Base-by-base conservation (phyloP, 768 basidiomycete genomes). In the Leccinum barrowsii region DNA sequence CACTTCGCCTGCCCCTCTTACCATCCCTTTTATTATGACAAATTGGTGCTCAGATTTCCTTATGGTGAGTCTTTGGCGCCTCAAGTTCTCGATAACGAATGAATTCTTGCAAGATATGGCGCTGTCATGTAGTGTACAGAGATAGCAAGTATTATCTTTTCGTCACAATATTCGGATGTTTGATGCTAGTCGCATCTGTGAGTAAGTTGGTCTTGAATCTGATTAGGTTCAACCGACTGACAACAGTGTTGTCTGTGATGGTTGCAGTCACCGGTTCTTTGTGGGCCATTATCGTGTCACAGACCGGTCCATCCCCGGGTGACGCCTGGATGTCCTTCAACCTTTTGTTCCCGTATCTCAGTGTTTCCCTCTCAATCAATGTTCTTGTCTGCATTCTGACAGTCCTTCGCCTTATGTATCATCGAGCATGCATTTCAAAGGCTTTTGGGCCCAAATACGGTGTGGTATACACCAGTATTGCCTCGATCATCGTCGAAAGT, bases 401-500 rank as follows among this genome's bases (percentile, higher is more conserved):
- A 1, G 73, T 72, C 51, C 3, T 66, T 5, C 75, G 75, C 17
- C 57, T 75, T 6, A 53, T 76, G 5, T 66, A 69, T 50, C 71
- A 71, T 55, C 65, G 70, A 40, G 54, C 61, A 22, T 63, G 61
- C 55, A 65, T 68, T 52, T 62, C 64, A 28, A 67, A 35, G 22
- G 63, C 58, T 40, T 69, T 74, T 21, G 71, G 73, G 24, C 55
- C 60, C 2, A 65, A 19, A 8, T 68, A 74, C 19, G 66, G 69
- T n/a, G 48, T 28, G 7, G 60, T 71, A 12, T 76, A 76, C 11
- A 50, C 69, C 21, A 68, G 67, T 56, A 67, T 74, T 28, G 70
- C 73, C 19, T 51, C 73, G 13, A 71, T 75, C 67, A 58, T 75
- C 5, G 52, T 75, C n/a, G 74, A 75, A 60, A 73, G 73, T 5